Percentiles rank a stretch among this genome's conserved stretches.
These are phyloP conservation scores for Schwanniomyces polymorphus DNA, from an alignment of 805 yeast genomes.

Conservation along the genomic window DNA sequence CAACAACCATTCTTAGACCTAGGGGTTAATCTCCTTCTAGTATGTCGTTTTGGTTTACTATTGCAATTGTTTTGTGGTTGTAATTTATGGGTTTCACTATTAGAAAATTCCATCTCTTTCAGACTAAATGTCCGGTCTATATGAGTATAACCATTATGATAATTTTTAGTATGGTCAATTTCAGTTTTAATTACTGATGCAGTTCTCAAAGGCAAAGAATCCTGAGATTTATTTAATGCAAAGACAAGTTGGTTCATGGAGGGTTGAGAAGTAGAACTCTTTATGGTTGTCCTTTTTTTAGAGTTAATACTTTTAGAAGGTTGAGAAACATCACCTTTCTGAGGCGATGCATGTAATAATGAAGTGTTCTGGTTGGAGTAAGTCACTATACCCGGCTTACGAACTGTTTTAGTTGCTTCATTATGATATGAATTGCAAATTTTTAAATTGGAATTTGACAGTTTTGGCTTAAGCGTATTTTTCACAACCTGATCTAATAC, in stretches of 20 bases:
- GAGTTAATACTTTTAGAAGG: conserved; percentile 20
- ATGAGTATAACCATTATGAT: not conserved
- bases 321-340: conserved; percentile 12
- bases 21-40: conserved; percentile 39
- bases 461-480: not conserved
- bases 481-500: not conserved
- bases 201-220: not conserved
- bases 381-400: not conserved
- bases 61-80: not conserved
- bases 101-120: not conserved
- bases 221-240: not conserved
- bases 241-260: not conserved
- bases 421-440: conserved; percentile 11
- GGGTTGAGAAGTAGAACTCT: not conserved
- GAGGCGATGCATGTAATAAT: conserved; percentile 6
- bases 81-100: not conserved
- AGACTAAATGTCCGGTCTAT: not conserved
- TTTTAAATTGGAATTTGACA: conserved; percentile 6
- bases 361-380: conserved; percentile 3
- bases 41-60: conserved; percentile 30
- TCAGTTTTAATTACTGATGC: not conserved
- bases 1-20: conserved; percentile 46
- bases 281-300: conserved; percentile 11
- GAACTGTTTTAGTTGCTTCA: conserved; percentile 8
- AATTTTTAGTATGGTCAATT: not conserved